phyloP scores from a whole-genome alignment of 306 rosid genomes.

The Corylus americana region DNA sequence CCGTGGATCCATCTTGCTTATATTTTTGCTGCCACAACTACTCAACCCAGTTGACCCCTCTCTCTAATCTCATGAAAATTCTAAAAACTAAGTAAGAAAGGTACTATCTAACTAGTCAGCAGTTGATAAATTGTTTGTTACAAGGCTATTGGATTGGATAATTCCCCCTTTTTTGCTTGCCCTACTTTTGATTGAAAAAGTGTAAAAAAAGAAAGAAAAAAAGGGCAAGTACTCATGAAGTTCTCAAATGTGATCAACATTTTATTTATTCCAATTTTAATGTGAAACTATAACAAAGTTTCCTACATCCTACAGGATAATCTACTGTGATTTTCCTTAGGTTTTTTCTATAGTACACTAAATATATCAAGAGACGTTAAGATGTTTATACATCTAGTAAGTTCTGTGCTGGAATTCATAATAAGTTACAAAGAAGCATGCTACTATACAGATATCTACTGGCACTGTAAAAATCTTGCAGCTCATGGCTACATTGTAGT shows the following conservation, averaged over 20 bases:
- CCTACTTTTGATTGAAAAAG: no score
- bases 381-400: background rate
- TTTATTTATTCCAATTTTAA: background rate
- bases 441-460: background rate
- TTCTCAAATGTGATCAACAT: no score
- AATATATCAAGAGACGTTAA: background rate
- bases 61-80: no score
- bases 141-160: no score
- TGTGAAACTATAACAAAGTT: background rate
- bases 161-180: no score
- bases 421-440: background rate
- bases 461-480: conserved; percentile 1
- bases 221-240: no score
- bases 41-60: background rate
- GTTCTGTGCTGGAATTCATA: background rate
- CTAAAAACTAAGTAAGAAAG: no score
- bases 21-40: background rate
- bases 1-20: background rate
- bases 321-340: background rate
- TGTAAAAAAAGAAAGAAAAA: no score
- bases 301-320: background rate
- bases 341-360: background rate
- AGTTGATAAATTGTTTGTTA: background rate
- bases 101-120: background rate
- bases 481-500: background rate